phyloP scores from a whole-genome alignment of 148 eudicot genomes.

The Diospyros kaki region DNA sequence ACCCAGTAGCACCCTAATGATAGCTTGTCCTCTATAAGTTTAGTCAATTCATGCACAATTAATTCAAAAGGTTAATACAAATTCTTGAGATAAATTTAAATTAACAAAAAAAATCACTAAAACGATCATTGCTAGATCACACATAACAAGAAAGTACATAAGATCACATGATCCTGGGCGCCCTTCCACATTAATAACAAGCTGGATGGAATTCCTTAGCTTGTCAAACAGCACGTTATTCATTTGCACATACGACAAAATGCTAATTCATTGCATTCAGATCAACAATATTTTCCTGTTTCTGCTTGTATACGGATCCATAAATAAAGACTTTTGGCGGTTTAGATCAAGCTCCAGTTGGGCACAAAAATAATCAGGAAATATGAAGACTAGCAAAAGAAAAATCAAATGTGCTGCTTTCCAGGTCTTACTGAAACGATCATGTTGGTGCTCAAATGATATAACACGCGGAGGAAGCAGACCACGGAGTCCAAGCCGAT shows the following conservation, averaged over 20 bases:
- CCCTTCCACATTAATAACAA: background rate
- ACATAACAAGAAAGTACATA: background rate
- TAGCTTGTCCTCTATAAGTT: too few relatives aligned
- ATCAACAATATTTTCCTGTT: background rate
- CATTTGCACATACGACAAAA: background rate
- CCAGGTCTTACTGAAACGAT: conserved; percentile 73
- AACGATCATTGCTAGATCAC: too few relatives aligned
- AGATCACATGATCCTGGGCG: background rate
- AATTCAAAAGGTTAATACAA: too few relatives aligned
- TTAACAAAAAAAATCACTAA: too few relatives aligned
- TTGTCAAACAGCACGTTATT: background rate
- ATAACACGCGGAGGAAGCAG: conserved; percentile 93
- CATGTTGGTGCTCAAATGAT: conserved; percentile 92
- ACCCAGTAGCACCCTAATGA: too few relatives aligned
- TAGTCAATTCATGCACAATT: too few relatives aligned
- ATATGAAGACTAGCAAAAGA: background rate
- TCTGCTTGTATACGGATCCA: background rate
- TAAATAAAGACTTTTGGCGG: background rate
- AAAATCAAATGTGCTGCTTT: background rate
- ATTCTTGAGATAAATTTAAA: too few relatives aligned
- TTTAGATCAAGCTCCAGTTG: background rate
- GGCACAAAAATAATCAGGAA: background rate
- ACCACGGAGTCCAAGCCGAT: conserved; percentile 98
- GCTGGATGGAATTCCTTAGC: background rate
- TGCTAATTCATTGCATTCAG: background rate